Percentiles rank a stretch among this genome's conserved stretches.
Evolutionary conservation across 208 protist genomes (phyloP).

Genomic region (Trypanosoma mega): DNA sequence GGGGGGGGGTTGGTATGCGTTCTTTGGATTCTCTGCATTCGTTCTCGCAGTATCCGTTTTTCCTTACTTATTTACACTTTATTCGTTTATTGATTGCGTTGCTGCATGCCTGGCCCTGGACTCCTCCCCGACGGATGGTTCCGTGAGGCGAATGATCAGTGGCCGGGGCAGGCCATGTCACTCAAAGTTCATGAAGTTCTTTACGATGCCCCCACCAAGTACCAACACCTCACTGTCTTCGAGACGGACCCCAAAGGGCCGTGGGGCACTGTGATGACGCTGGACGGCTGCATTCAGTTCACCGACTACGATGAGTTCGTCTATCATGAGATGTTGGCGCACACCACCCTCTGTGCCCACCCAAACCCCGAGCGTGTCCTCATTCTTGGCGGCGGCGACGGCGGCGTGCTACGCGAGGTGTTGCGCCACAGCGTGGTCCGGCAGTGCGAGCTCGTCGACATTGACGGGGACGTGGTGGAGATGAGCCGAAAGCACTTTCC

Average conservation of each 20-base stretch:
- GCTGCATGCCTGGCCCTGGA: constrained; percentile 63
- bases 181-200: constrained; percentile 90
- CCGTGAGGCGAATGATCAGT: constrained; percentile 83
- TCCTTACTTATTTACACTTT: no score
- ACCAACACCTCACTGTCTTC: constrained; percentile 90
- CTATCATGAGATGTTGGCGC: constrained; percentile 99
- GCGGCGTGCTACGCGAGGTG: constrained; percentile 96
- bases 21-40: constrained; percentile 3
- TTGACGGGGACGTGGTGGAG: constrained; percentile 93
- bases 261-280: constrained; percentile 95
- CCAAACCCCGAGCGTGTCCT: constrained; percentile 91
- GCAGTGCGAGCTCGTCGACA: constrained; percentile 95
- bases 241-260: constrained; percentile 77
- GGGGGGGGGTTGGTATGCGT: neutral
- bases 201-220: constrained; percentile 76
- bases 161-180: constrained; percentile 87
- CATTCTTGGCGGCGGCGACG: constrained; percentile 98
- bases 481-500: constrained; percentile 86
- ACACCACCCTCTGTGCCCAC: constrained; percentile 93
- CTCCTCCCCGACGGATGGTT: constrained; percentile 89
- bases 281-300: constrained; percentile 96
- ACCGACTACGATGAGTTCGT: constrained; percentile 98
- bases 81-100: no score
- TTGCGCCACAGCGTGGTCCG: constrained; percentile 93
- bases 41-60: no score